A percentile compares a stretch with the other conserved stretches of the same genome.
phyloP scores from a whole-genome alignment of 768 basidiomycete genomes.

The Leccinum boreale region DNA sequence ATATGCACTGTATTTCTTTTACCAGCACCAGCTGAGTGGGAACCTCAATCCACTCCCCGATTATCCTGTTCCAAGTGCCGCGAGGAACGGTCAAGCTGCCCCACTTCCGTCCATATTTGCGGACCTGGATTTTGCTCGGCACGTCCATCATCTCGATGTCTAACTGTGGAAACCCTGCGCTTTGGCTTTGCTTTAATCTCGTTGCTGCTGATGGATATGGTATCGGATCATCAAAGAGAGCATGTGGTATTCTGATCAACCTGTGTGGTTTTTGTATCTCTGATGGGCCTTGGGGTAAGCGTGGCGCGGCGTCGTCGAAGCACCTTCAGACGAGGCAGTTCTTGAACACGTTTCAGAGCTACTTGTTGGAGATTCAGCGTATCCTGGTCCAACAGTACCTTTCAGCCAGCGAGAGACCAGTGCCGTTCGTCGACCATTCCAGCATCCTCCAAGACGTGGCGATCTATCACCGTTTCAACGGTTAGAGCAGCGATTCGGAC shows the following conservation, averaged over 20 bases:
- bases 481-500: slow-evolving; percentile 31
- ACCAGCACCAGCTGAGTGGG: slow-evolving; percentile 72
- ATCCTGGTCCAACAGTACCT: slow-evolving; percentile 77
- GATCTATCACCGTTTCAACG: slow-evolving; percentile 47
- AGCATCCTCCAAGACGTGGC: slow-evolving; percentile 71
- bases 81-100: slow-evolving; percentile 4
- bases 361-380: slow-evolving; percentile 77
- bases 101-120: slow-evolving; percentile 70
- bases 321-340: slow-evolving; percentile 92
- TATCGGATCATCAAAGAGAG: slow-evolving; percentile 99
- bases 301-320: slow-evolving; percentile 86
- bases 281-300: background rate
- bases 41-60: slow-evolving; percentile 33
- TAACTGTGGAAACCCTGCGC: slow-evolving; percentile 95
- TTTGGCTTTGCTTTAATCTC: slow-evolving; percentile 25
- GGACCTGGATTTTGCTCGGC: slow-evolving; percentile 76
- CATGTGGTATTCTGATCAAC: slow-evolving; percentile 46
- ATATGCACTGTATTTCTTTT: slow-evolving; percentile 92
- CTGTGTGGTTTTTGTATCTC: background rate
- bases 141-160: slow-evolving; percentile 91
- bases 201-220: slow-evolving; percentile 92
- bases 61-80: slow-evolving; percentile 33
- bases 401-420: slow-evolving; percentile 79
- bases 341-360: slow-evolving; percentile 79
- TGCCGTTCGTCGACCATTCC: slow-evolving; percentile 76